Evolutionary conservation across 1,284 basidiomycete species (phyloP).

Genomic region (Heliocybe sulcata): DNA sequence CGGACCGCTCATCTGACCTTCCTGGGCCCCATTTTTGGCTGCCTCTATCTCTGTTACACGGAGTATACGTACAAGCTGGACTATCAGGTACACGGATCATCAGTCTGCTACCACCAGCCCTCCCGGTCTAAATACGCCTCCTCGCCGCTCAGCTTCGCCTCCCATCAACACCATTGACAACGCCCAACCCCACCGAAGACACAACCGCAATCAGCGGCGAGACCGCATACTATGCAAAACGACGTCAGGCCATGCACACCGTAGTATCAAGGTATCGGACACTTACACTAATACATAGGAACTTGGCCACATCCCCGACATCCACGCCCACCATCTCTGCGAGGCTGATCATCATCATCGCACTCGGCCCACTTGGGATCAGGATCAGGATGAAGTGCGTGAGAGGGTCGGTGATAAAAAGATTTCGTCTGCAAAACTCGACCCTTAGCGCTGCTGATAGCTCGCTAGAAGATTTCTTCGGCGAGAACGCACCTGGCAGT

Average conservation of each 20-base stretch:
- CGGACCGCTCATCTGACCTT: too few relatives aligned
- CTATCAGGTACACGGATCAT: too few relatives aligned
- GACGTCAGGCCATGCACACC: background rate
- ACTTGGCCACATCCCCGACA: constrained; percentile 22
- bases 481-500: constrained; percentile 22
- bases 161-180: constrained; percentile 8
- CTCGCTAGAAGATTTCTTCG: constrained; percentile 23
- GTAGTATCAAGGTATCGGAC: background rate
- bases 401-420: background rate
- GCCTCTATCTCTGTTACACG: too few relatives aligned
- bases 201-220: constrained; percentile 22
- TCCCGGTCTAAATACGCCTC: too few relatives aligned
- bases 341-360: constrained; percentile 25
- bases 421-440: background rate
- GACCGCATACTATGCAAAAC: constrained; percentile 16
- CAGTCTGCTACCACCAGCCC: too few relatives aligned
- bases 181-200: constrained; percentile 17
- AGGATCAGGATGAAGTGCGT: constrained; percentile 23
- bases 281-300: constrained; percentile 21
- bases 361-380: constrained; percentile 22
- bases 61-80: too few relatives aligned
- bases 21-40: too few relatives aligned
- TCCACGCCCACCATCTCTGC: constrained; percentile 22
- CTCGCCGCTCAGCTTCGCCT: too few relatives aligned
- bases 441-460: constrained; percentile 11